Conservation (phyloP, 192 early-diverging fungal species). For the Coemansia sp. region DNA sequence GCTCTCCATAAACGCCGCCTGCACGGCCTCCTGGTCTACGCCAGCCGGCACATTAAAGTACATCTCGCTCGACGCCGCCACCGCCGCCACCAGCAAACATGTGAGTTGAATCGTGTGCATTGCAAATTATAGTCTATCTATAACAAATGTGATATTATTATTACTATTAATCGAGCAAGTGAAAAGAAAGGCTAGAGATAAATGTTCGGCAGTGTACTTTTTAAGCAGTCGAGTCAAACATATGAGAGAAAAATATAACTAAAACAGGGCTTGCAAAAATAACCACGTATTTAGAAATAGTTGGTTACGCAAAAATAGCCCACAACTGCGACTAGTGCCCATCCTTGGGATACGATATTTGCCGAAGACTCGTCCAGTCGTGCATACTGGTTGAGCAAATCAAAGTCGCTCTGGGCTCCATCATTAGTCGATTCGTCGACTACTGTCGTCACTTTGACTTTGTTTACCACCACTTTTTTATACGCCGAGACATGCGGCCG, state of each 20-base stretch:
- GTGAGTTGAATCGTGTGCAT: slow-evolving; percentile 15
- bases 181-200: too few relatives aligned
- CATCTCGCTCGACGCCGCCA: slow-evolving; percentile 14
- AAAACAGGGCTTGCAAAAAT: neutral
- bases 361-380: too few relatives aligned
- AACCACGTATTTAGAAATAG: neutral
- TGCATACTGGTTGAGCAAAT: too few relatives aligned
- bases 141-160: neutral
- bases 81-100: slow-evolving; percentile 18
- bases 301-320: neutral
- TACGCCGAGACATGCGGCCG: too few relatives aligned
- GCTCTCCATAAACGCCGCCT: slow-evolving; percentile 24
- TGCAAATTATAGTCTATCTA: neutral
- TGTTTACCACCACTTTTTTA: neutral
- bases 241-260: neutral
- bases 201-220: too few relatives aligned
- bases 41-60: slow-evolving; percentile 40
- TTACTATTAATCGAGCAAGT: neutral
- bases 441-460: neutral
- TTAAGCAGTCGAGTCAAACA: neutral
- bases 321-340: neutral
- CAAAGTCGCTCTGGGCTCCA: neutral
- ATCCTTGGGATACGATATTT: too few relatives aligned
- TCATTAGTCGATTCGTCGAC: neutral
- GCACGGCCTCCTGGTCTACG: slow-evolving; percentile 24